These are phyloP conservation scores for Withania somnifera DNA, from an alignment of 305 asterid species.

Conservation along the genomic window DNA sequence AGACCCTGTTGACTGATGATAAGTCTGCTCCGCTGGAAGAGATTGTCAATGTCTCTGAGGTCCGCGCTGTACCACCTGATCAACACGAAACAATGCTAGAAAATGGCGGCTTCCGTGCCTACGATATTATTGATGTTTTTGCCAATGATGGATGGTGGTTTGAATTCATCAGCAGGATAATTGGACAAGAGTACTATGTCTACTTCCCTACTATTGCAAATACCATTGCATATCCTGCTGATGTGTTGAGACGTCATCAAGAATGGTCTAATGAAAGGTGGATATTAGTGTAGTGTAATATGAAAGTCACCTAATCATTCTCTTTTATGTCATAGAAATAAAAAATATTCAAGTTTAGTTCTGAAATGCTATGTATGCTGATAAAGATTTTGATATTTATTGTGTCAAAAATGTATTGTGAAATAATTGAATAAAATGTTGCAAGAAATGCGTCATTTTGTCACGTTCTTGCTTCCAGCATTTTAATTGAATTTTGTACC, in stretches of 20 bases:
- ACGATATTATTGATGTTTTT: conserved; percentile 25
- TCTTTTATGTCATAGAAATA: too few relatives aligned
- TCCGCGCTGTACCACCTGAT: conserved; percentile 17
- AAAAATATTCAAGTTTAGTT: too few relatives aligned
- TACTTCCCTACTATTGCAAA: background rate
- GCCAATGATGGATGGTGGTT: background rate
- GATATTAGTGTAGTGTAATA: too few relatives aligned
- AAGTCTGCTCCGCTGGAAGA: conserved; percentile 19
- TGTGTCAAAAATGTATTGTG: too few relatives aligned
- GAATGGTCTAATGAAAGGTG: background rate
- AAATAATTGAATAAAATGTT: too few relatives aligned
- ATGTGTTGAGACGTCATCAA: background rate
- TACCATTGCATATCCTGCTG: background rate
- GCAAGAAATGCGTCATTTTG: background rate
- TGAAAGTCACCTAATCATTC: too few relatives aligned
- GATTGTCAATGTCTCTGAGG: conserved; percentile 6
- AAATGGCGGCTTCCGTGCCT: background rate
- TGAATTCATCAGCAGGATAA: background rate
- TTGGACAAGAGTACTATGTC: background rate
- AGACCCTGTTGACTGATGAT: conserved; percentile 2
- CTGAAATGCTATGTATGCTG: too few relatives aligned
- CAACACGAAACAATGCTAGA: background rate
- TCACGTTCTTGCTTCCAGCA: background rate
- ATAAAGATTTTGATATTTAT: too few relatives aligned
- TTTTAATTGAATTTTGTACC: conserved; percentile 28